A percentile compares a stretch with the other conserved stretches of the same genome.
Conservation (phyloP, 768 basidiomycete species). For the Agrocybe pediades region DNA sequence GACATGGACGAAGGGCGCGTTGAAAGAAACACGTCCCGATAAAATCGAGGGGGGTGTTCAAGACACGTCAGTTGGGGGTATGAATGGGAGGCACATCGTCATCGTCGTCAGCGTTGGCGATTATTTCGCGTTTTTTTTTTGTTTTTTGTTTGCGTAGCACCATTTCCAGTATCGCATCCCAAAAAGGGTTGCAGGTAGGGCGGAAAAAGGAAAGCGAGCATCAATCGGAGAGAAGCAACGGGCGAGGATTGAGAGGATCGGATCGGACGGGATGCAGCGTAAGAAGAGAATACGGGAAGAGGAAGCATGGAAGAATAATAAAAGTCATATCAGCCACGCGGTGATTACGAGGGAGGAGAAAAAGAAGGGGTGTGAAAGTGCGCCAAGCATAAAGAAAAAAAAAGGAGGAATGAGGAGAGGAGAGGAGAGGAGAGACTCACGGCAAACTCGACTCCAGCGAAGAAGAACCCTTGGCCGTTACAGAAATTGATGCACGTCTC, state of each 20-base stretch:
- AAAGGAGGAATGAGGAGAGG: background rate
- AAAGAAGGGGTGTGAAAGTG: too few relatives aligned
- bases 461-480: slow-evolving; percentile 49
- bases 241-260: too few relatives aligned
- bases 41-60: too few relatives aligned
- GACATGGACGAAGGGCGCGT: background rate
- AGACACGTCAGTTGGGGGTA: too few relatives aligned
- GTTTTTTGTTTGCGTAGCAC: too few relatives aligned
- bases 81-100: too few relatives aligned
- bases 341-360: slow-evolving; percentile 2
- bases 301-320: background rate
- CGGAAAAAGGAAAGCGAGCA: background rate
- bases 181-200: too few relatives aligned
- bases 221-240: background rate
- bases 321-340: background rate
- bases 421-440: slow-evolving; percentile 19
- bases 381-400: too few relatives aligned
- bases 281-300: background rate
- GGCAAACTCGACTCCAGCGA: slow-evolving; percentile 69
- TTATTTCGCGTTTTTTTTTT: too few relatives aligned
- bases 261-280: background rate
- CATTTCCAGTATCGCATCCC: too few relatives aligned
- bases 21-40: too few relatives aligned
- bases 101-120: too few relatives aligned
- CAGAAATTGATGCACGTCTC: slow-evolving; percentile 52